Evolutionary conservation across 2,329 filamentous ascomycete species (phyloP).

Genomic region (Colletotrichum gloeosporioides): DNA sequence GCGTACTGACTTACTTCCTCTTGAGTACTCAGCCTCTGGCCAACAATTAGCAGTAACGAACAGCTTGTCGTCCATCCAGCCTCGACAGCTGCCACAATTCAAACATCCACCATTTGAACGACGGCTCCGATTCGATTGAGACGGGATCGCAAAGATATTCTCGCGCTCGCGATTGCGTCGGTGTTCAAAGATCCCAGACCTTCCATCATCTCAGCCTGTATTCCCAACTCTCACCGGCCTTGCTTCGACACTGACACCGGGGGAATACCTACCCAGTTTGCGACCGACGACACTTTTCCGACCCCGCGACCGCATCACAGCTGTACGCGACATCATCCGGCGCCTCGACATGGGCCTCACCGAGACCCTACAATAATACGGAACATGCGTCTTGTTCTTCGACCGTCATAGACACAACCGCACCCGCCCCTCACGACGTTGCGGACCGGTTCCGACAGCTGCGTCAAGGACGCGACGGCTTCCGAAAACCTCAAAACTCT

Average conservation of each 20-base stretch:
- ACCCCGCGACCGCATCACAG: background rate
- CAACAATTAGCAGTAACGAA: background rate
- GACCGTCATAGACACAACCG: background rate
- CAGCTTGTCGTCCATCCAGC: background rate
- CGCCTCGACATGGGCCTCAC: background rate
- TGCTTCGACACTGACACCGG: background rate
- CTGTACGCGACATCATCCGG: background rate
- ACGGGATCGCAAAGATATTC: background rate
- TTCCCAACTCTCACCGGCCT: background rate
- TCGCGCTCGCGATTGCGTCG: background rate
- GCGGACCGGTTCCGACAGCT: background rate
- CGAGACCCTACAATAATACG: background rate
- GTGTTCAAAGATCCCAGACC: background rate
- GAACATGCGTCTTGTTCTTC: slow-evolving; percentile 2
- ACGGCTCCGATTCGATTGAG: background rate
- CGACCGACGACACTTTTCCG: background rate
- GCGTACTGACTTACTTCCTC: background rate
- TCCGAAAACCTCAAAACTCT: background rate
- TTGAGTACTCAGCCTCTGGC: background rate
- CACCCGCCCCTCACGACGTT: background rate
- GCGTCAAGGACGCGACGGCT: background rate
- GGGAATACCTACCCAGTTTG: background rate
- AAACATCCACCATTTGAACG: background rate
- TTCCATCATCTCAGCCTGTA: background rate
- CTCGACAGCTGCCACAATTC: background rate